These are phyloP conservation scores for Alternaria triticimaculans DNA, from an alignment of 2,329 filamentous ascomycete species.

Conservation along the genomic window DNA sequence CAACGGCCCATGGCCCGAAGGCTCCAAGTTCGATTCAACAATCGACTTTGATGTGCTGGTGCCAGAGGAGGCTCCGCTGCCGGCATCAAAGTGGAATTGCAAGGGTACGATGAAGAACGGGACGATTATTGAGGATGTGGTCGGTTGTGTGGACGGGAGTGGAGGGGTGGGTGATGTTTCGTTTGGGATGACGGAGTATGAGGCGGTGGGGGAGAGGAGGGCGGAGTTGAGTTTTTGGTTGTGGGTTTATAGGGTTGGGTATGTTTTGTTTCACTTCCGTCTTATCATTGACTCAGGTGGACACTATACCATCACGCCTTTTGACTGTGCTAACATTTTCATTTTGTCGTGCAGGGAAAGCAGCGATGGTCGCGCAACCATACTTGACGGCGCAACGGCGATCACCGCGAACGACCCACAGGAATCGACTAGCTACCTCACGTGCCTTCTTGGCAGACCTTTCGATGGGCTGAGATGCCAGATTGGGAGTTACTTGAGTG, in stretches of 20 bases:
- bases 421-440: conserved; percentile 21
- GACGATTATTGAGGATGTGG: conserved; percentile 9
- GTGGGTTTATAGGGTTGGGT: not conserved
- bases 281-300: too few species aligned
- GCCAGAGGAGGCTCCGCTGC: not conserved
- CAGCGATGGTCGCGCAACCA: not conserved
- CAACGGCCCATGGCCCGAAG: conserved; percentile 26
- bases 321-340: not conserved
- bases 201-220: not conserved
- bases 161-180: not conserved
- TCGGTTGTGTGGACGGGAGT: not conserved
- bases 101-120: conserved; percentile 16
- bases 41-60: conserved; percentile 31
- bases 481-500: conserved; percentile 19
- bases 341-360: not conserved
- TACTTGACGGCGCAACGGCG: not conserved
- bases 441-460: conserved; percentile 20
- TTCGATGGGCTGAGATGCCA: conserved; percentile 24
- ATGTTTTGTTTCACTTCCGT: not conserved
- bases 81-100: conserved; percentile 8
- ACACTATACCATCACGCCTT: too few species aligned
- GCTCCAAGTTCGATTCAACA: conserved; percentile 25
- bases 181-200: conserved; percentile 8
- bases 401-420: conserved; percentile 24
- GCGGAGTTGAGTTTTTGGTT: conserved; percentile 19